Evolutionary conservation across 2,329 filamentous ascomycete species (phyloP).

Genomic region (Hypoxylon sp.): DNA sequence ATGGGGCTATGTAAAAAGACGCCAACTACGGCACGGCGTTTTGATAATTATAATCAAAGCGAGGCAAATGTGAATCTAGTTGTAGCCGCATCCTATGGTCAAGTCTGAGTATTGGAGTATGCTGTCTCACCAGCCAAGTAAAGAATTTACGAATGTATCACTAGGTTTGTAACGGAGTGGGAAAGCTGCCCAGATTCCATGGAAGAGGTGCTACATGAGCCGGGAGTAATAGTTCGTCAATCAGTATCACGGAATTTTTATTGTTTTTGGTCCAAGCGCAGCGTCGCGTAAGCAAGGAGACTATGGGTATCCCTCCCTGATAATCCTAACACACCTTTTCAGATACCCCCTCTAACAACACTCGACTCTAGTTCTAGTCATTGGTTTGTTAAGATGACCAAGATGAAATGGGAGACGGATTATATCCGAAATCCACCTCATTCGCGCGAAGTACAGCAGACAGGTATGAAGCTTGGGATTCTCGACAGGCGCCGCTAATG

Average conservation of each 20-base stretch:
- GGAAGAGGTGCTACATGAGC: too few species aligned
- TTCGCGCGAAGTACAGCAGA: neutral
- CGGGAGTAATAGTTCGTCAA: neutral
- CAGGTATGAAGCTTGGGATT: neutral
- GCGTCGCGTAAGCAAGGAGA: neutral
- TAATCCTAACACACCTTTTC: slow-evolving; percentile 2
- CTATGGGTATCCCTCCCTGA: slow-evolving; percentile 8
- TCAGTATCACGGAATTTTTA: neutral
- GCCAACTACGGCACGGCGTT: too few species aligned
- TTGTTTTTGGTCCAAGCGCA: neutral
- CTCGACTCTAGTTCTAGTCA: neutral
- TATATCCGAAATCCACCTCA: neutral
- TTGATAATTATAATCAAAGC: too few species aligned
- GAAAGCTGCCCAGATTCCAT: neutral
- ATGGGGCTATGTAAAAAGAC: neutral
- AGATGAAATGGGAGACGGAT: neutral
- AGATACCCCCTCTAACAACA: neutral
- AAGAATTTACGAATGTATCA: neutral
- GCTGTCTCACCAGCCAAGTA: neutral
- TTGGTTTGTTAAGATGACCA: neutral
- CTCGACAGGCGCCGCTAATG: neutral
- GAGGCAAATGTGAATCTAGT: neutral
- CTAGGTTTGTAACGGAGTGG: too few species aligned
- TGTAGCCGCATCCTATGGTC: neutral
- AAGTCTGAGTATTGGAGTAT: neutral